phyloP scores from a whole-genome alignment of 2,329 filamentous ascomycete species.

The Colletotrichum eleusines region DNA sequence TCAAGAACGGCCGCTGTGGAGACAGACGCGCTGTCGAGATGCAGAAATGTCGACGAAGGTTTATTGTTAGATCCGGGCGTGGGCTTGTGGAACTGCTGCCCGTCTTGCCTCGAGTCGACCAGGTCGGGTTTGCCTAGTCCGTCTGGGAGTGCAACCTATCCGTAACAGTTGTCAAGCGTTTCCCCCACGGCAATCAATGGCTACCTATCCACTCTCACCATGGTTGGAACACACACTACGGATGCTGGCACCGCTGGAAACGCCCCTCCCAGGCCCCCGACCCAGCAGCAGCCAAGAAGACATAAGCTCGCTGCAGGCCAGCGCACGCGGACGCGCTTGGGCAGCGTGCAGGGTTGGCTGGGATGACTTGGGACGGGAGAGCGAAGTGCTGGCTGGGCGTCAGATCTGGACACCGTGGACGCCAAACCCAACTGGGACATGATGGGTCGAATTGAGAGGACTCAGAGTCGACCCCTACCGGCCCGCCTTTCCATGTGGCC shows the following conservation, averaged over 20 bases:
- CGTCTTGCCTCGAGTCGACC: constrained; percentile 29
- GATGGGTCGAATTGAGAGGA: constrained; percentile 18
- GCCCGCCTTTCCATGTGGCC: constrained; percentile 40
- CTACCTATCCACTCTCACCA: constrained; percentile 21
- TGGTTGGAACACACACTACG: constrained; percentile 6
- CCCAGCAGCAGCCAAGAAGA: constrained; percentile 7
- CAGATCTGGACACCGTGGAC: constrained; percentile 31
- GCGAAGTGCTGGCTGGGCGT: constrained; percentile 22
- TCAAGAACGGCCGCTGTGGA: constrained; percentile 1
- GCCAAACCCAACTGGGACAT: constrained; percentile 19
- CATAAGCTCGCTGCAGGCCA: constrained; percentile 24
- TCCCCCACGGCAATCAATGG: constrained; percentile 4
- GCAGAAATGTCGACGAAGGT: constrained; percentile 24
- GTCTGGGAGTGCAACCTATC: background rate
- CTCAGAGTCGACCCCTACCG: constrained; percentile 18
- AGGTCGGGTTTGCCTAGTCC: constrained; percentile 1
- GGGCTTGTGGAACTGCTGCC: constrained; percentile 39
- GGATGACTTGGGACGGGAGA: constrained; percentile 8
- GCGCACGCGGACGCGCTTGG: background rate
- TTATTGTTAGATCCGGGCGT: constrained; percentile 30
- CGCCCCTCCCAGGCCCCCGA: constrained; percentile 7
- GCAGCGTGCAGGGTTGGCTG: constrained; percentile 23
- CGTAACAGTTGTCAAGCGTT: constrained; percentile 5
- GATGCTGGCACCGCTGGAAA: background rate
- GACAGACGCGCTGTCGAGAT: constrained; percentile 14